Percentiles rank a stretch among this genome's conserved stretches.
These are phyloP conservation scores for Xylaria digitata DNA, from an alignment of 2,329 filamentous ascomycete species.

Conservation along the genomic window DNA sequence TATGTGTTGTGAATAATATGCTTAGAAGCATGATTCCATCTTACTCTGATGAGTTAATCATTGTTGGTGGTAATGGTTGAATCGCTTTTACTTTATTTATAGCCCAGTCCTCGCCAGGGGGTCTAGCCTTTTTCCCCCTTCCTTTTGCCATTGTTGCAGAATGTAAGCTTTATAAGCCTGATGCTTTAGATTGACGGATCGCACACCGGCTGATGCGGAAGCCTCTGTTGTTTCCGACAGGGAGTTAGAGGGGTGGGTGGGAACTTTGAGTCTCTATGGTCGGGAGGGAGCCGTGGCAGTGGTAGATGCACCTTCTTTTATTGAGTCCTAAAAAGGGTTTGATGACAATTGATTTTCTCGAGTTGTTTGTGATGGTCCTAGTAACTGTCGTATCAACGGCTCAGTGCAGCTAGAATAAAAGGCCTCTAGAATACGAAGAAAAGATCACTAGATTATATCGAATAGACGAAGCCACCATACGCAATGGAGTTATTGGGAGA, in stretches of 20 bases:
- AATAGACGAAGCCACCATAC: too few species aligned
- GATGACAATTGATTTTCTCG: too few species aligned
- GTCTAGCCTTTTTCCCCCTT: background rate
- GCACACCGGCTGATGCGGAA: conserved; percentile 17
- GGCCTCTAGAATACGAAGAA: too few species aligned
- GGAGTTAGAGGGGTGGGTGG: background rate
- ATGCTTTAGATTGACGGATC: background rate
- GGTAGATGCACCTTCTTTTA: background rate
- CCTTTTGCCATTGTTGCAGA: background rate
- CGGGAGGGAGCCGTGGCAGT: background rate
- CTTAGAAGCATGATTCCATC: too few species aligned
- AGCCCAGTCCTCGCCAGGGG: background rate
- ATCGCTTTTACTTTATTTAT: background rate
- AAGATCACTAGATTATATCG: too few species aligned
- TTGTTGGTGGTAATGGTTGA: background rate
- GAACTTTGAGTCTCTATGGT: background rate
- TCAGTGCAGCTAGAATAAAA: too few species aligned
- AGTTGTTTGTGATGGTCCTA: too few species aligned
- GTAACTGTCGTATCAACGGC: too few species aligned
- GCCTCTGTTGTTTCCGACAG: background rate
- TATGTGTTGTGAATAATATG: too few species aligned
- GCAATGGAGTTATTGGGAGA: too few species aligned
- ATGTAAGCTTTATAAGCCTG: background rate
- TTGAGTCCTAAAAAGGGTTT: too few species aligned
- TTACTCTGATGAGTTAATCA: background rate